Evolutionary conservation across 495 filamentous ascomycete species (phyloP).

Genomic region (Pyrenula aspistea): DNA sequence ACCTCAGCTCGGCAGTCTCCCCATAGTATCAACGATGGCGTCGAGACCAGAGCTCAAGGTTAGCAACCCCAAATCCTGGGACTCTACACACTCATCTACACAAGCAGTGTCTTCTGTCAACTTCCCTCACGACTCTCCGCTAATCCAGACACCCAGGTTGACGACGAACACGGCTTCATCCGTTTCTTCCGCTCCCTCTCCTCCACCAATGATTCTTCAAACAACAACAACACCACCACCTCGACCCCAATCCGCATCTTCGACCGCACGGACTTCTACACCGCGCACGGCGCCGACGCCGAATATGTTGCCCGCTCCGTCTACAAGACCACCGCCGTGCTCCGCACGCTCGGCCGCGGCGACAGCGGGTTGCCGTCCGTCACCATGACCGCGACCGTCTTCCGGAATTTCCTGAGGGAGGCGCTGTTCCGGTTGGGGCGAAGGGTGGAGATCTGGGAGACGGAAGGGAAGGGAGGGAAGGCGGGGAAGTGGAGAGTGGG

Average conservation of each 20-base stretch:
- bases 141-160: conserved; percentile 58
- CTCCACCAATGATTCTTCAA: conserved; percentile 30
- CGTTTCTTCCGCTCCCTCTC: conserved; percentile 80
- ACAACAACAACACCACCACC: conserved; percentile 36
- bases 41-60: conserved; percentile 88
- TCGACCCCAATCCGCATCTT: conserved; percentile 68
- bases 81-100: conserved; percentile 1
- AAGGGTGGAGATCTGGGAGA: conserved; percentile 81
- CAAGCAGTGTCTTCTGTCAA: background rate
- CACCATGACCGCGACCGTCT: conserved; percentile 85
- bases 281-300: conserved; percentile 84
- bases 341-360: conserved; percentile 75
- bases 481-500: conserved; percentile 81
- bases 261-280: conserved; percentile 90
- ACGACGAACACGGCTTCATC: conserved; percentile 94
- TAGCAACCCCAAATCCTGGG: conserved; percentile 6
- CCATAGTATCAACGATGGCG: too few relatives aligned
- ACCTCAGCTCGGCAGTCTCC: too few relatives aligned
- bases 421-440: conserved; percentile 84
- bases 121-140: too few relatives aligned
- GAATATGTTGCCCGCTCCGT: conserved; percentile 87
- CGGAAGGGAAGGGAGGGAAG: conserved; percentile 36
- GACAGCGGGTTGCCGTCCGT: conserved; percentile 82
- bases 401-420: conserved; percentile 90
- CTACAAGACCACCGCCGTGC: conserved; percentile 94